Evolutionary conservation across 2,329 filamentous ascomycete species (phyloP), one percentile per base, ranked within the genome.

Genomic region (Penicillium sp.): DNA sequence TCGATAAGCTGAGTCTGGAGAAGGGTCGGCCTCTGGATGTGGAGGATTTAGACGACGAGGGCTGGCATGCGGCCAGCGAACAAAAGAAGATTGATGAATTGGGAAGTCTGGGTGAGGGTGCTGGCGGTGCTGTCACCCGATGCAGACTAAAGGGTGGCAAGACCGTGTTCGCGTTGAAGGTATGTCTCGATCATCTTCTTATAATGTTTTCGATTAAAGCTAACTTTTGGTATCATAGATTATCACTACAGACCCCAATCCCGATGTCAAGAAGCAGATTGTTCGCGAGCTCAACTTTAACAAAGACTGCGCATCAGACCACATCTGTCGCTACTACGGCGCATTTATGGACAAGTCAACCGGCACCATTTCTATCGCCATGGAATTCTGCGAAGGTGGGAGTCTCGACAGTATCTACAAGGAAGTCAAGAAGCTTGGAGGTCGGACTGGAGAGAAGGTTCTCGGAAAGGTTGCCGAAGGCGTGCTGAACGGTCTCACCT

Each of bases 381-480:
- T 98, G 93, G 93, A 98, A 67, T 97, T 95, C 62, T 98, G 93
- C 66, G 93, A 97, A 70, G 93, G 93, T 47, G 93, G 93, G 43
- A 95, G 89, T 38, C 79, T 98, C 16, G 90, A 98, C 73, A 93
- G 88, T 65, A 93, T 98, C 55, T 98, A 98, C 75, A 88, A 88
- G 57, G 93, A 98, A 71, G 90, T 98, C 28, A 95, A 95, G 74
- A 89, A 93, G 59, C 80, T 97, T 1, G 91, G 91, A 34, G 93
- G 93, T 9, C 82, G 93, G 40, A 97, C 91, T 0, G 93, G 93
- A 56, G 93, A 98, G 68, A 98, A 97, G 66, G 93, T 98, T 1
- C 77, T 98, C 3, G 93, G 93, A 54, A 97, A 97, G 73, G 87
- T 98, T 36, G 89, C 93, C 34, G 93, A 97, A 69, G 93, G 91